Base-by-base conservation (phyloP, 2,329 filamentous ascomycete genomes). In the Thielaviopsis ethacetica region DNA sequence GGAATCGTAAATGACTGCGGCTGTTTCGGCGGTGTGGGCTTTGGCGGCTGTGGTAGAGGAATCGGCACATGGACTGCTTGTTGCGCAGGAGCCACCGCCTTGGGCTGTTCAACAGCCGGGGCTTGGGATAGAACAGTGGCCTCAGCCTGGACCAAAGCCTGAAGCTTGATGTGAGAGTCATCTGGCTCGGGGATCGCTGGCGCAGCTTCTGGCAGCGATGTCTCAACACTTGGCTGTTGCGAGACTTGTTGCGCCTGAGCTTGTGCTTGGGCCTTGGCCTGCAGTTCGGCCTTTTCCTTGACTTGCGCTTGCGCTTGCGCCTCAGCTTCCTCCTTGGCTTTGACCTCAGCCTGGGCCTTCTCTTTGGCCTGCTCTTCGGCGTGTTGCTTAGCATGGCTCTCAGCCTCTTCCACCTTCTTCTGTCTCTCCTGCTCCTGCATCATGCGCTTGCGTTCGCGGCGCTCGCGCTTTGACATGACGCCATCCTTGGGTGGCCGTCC, bases 401-500 rank as follows among this genome's bases (percentile, higher is more conserved):
- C 24, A 6, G 52, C 26, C 24, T 26, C 17, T 22, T 53, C 24
- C 7, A 34, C 52, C 17, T 53, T 34, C n/a, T n/a, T 34, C n/a
- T 44, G 38, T n/a, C 71, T 69, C 62, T 73, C 72, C 61, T 73
- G 69, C 60, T 73, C 71, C 58, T 71, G 69, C 6, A 62, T 49
- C 55, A 61, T 59, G 68, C 84, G 85, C 71, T 84, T 81, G 7
- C 83, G 76, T 54, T 82, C 69, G 19, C 81, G 76, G 64, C 84
- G 78, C 65, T 90, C 84, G 59, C 87, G 77, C 70, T 90, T 90
- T 1, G 86, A 91, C 81, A 90, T 88, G 67, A 89, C 79, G 27
- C 87, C 87, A 66, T 91, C 86, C 72, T 91, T 91, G 0, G 87
- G 87, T 21, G 87, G 87, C 57, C 87, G 75, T n/a, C 87, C 87